Evolutionary conservation across 371 early-diverging fungal genomes (phyloP).

Genomic region (Entomophthora muscae): DNA sequence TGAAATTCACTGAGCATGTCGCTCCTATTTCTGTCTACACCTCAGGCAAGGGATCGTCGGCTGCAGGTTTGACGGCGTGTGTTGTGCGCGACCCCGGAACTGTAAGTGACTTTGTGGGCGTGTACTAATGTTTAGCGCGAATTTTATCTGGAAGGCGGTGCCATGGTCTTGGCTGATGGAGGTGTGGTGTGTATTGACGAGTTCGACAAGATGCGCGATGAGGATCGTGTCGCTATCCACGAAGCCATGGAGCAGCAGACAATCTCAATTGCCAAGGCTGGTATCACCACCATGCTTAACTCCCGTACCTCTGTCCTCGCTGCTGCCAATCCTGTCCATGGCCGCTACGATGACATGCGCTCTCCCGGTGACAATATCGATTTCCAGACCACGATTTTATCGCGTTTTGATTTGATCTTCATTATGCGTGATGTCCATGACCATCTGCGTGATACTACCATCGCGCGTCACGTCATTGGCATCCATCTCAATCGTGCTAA

Average conservation of each 20-base stretch:
- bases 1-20: slow-evolving; percentile 96
- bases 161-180: slow-evolving; percentile 99
- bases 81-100: slow-evolving; percentile 80
- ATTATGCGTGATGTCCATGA: slow-evolving; percentile 86
- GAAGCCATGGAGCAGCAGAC: slow-evolving; percentile 99
- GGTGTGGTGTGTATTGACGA: slow-evolving; percentile 99
- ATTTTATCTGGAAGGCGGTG: slow-evolving; percentile 98
- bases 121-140: slow-evolving; percentile 41
- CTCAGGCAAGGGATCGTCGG: slow-evolving; percentile 95
- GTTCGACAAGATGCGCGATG: slow-evolving; percentile 99
- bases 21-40: slow-evolving; percentile 98
- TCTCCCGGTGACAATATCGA: slow-evolving; percentile 96
- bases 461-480: slow-evolving; percentile 83
- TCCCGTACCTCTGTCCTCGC: slow-evolving; percentile 97
- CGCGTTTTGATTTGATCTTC: slow-evolving; percentile 95
- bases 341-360: slow-evolving; percentile 98
- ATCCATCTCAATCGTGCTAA: slow-evolving; percentile 69
- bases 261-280: slow-evolving; percentile 99
- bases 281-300: slow-evolving; percentile 98
- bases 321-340: slow-evolving; percentile 99
- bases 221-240: slow-evolving; percentile 99
- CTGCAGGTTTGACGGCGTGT: slow-evolving; percentile 98
- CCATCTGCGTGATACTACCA: slow-evolving; percentile 50
- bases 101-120: slow-evolving; percentile 23
- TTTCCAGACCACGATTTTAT: slow-evolving; percentile 97